Conservation (phyloP, 2,329 filamentous ascomycete species). For the Lasiodiplodia sp. region DNA sequence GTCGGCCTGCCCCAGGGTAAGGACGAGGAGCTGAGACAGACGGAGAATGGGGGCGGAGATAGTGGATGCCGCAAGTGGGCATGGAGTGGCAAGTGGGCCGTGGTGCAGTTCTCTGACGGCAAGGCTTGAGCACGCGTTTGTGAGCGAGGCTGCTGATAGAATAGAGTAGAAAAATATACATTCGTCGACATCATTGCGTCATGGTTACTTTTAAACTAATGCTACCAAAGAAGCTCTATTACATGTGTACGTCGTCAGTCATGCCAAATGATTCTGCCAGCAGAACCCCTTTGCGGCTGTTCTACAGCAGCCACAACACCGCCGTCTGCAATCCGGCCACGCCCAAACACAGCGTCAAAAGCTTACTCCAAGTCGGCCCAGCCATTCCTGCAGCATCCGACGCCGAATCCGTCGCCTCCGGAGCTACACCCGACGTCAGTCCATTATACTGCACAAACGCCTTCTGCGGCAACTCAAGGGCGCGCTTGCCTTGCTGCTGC, state of each 20-base stretch:
- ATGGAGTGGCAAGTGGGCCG: slow-evolving; percentile 95
- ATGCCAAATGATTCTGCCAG: neutral
- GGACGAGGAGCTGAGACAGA: slow-evolving; percentile 78
- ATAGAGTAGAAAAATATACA: slow-evolving; percentile 1
- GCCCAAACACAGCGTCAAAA: neutral
- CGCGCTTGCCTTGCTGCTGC: slow-evolving; percentile 33
- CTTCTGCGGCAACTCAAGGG: neutral
- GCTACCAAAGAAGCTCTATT: neutral
- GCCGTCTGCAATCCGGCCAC: neutral
- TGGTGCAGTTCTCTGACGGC: slow-evolving; percentile 83
- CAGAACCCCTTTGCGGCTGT: neutral
- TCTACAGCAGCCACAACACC: neutral
- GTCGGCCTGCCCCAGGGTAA: slow-evolving; percentile 83
- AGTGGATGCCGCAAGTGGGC: slow-evolving; percentile 81
- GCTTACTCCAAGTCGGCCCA: neutral
- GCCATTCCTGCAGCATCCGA: neutral
- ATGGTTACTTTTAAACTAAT: neutral
- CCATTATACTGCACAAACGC: neutral
- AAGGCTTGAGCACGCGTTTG: slow-evolving; percentile 50
- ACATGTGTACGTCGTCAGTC: slow-evolving; percentile 1
- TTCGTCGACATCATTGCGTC: neutral
- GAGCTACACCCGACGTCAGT: neutral
- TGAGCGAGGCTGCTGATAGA: neutral
- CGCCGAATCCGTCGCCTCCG: neutral
- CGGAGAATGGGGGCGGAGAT: slow-evolving; percentile 74